Evolutionary conservation across 2,329 filamentous ascomycete genomes (phyloP).

Genomic region (Nannizzia gypsea): DNA sequence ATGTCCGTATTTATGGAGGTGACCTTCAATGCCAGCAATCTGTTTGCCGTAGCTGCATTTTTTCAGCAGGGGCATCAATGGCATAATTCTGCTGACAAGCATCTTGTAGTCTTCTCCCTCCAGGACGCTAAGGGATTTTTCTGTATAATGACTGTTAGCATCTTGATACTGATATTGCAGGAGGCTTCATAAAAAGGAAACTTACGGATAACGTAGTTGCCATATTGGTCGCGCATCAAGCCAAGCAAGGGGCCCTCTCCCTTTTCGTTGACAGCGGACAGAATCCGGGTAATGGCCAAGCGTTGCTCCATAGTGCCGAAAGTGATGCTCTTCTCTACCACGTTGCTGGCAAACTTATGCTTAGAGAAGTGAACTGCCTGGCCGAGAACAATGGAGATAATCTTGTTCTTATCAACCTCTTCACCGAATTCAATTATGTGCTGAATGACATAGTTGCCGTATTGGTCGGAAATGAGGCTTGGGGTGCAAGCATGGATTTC

Average conservation of each 20-base stretch:
- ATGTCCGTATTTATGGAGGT: neutral
- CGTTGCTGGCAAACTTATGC: constrained; percentile 94
- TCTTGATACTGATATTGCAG: neutral
- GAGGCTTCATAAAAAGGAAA: constrained; percentile 18
- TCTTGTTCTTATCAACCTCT: constrained; percentile 56
- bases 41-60: constrained; percentile 56
- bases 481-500: constrained; percentile 66
- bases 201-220: constrained; percentile 95
- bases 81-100: constrained; percentile 53
- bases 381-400: constrained; percentile 61
- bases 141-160: constrained; percentile 33
- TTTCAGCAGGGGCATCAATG: constrained; percentile 50
- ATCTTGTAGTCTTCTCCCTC: constrained; percentile 47
- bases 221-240: constrained; percentile 82
- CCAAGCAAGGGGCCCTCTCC: constrained; percentile 59
- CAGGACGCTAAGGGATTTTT: constrained; percentile 62
- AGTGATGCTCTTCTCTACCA: constrained; percentile 85
- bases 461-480: constrained; percentile 71
- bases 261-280: constrained; percentile 50
- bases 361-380: constrained; percentile 68
- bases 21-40: constrained; percentile 50
- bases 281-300: constrained; percentile 52
- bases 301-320: constrained; percentile 59
- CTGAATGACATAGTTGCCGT: constrained; percentile 92
- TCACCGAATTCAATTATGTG: constrained; percentile 75